Conservation (phyloP, 805 yeast genomes). For the Suhomyces canberraensis region DNA sequence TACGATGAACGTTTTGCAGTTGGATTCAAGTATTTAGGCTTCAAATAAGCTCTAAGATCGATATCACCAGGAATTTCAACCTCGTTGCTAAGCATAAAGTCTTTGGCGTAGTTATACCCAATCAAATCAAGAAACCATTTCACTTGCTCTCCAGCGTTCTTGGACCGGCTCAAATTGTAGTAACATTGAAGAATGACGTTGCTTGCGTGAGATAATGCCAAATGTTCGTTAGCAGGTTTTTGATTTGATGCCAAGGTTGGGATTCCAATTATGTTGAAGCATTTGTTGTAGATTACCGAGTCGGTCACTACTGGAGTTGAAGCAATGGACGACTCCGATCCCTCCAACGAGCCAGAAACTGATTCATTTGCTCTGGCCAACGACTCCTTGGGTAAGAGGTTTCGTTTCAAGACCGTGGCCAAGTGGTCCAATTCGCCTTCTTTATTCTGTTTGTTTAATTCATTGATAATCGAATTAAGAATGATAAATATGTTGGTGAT, state of each 20-base stretch:
- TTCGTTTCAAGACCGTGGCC: constrained; percentile 3
- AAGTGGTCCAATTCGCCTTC: constrained; percentile 1
- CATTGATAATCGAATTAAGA: constrained; percentile 3
- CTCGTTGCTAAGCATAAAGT: constrained; percentile 12
- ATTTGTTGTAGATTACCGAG: constrained; percentile 5
- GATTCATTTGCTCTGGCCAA: not conserved
- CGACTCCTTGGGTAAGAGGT: constrained; percentile 2
- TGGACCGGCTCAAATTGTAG: constrained; percentile 12
- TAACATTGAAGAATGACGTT: constrained; percentile 14
- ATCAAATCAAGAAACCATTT: constrained; percentile 17
- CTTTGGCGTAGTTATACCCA: constrained; percentile 17
- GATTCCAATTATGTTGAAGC: not conserved
- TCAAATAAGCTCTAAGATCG: constrained; percentile 12
- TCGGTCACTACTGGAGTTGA: not conserved
- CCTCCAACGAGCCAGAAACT: not conserved
- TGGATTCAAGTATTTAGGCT: constrained; percentile 14
- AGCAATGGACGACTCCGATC: not conserved
- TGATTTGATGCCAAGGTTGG: too few species aligned
- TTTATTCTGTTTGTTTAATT: not conserved
- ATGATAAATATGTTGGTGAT: constrained; percentile 9
- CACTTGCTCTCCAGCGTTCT: constrained; percentile 6
- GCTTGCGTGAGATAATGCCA: constrained; percentile 1
- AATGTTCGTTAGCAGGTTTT: not conserved
- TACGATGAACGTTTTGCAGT: not conserved
- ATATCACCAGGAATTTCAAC: constrained; percentile 13